These are phyloP conservation scores for Chrysosporium keratinophilum DNA, from an alignment of 2,329 filamentous ascomycete genomes.

Conservation along the genomic window DNA sequence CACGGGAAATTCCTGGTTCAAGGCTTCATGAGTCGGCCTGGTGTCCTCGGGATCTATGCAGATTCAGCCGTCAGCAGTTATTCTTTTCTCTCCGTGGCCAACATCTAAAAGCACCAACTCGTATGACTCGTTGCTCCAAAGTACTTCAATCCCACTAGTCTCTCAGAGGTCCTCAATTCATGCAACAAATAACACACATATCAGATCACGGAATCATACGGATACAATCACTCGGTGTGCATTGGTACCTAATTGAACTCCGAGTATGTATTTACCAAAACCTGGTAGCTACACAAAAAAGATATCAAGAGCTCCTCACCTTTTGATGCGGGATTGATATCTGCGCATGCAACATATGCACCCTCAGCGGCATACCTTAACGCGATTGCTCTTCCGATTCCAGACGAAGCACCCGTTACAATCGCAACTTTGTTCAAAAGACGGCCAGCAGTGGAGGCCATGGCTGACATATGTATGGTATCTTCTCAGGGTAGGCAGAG, in stretches of 20 bases:
- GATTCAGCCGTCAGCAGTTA: background rate
- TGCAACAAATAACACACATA: too few species aligned
- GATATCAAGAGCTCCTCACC: constrained; percentile 8
- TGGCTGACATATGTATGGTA: background rate
- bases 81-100: background rate
- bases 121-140: too few species aligned
- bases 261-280: too few species aligned
- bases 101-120: background rate
- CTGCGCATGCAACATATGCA: constrained; percentile 19
- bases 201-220: too few species aligned
- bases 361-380: constrained; percentile 18
- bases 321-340: constrained; percentile 13
- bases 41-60: constrained; percentile 5
- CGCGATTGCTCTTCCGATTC: constrained; percentile 18
- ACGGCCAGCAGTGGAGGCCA: constrained; percentile 3
- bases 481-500: background rate
- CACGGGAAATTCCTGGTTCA: constrained; percentile 14
- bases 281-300: too few species aligned
- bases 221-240: too few species aligned
- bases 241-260: too few species aligned
- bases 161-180: too few species aligned
- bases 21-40: constrained; percentile 16
- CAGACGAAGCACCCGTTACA: constrained; percentile 18
- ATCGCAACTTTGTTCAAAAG: constrained; percentile 18
- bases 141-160: too few species aligned